phyloP scores from a whole-genome alignment of 2,329 filamentous ascomycete species.

The Talaromyces sp. region DNA sequence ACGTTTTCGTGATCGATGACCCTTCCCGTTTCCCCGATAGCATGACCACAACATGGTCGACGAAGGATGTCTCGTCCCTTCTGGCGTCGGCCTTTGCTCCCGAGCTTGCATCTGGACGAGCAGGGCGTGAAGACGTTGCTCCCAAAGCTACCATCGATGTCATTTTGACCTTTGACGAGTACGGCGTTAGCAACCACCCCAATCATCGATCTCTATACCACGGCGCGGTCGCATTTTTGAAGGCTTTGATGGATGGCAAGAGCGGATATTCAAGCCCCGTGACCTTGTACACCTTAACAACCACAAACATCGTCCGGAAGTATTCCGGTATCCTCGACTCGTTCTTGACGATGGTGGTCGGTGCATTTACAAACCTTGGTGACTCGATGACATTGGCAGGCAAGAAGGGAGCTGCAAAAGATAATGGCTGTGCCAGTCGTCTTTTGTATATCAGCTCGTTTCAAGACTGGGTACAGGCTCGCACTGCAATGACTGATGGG shows the following conservation, averaged over 20 bases:
- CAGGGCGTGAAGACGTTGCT: slow-evolving; percentile 33
- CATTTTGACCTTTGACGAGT: slow-evolving; percentile 83
- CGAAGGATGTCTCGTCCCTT: slow-evolving; percentile 64
- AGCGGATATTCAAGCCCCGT: slow-evolving; percentile 68
- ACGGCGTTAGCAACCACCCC: slow-evolving; percentile 80
- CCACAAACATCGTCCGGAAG: slow-evolving; percentile 71
- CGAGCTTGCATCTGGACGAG: slow-evolving; percentile 44
- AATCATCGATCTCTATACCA: slow-evolving; percentile 90
- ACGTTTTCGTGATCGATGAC: slow-evolving; percentile 82
- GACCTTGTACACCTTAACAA: slow-evolving; percentile 78
- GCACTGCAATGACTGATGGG: slow-evolving; percentile 81
- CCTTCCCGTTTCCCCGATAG: slow-evolving; percentile 77
- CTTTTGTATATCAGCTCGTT: slow-evolving; percentile 71
- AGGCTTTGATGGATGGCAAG: slow-evolving; percentile 59
- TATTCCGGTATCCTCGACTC: slow-evolving; percentile 75
- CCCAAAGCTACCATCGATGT: slow-evolving; percentile 66
- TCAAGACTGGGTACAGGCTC: slow-evolving; percentile 62
- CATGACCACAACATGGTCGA: slow-evolving; percentile 76
- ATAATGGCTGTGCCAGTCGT: slow-evolving; percentile 50
- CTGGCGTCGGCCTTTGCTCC: slow-evolving; percentile 73
- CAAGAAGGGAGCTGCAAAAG: slow-evolving; percentile 43
- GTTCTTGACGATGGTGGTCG: slow-evolving; percentile 63
- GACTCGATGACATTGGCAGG: slow-evolving; percentile 15
- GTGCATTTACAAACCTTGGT: slow-evolving; percentile 42
- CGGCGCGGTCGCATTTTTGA: slow-evolving; percentile 72